Evolutionary conservation across 192 early-diverging fungal genomes (phyloP), one percentile per base, ranked within the genome.

Genomic region (Mortierella claussenii): DNA sequence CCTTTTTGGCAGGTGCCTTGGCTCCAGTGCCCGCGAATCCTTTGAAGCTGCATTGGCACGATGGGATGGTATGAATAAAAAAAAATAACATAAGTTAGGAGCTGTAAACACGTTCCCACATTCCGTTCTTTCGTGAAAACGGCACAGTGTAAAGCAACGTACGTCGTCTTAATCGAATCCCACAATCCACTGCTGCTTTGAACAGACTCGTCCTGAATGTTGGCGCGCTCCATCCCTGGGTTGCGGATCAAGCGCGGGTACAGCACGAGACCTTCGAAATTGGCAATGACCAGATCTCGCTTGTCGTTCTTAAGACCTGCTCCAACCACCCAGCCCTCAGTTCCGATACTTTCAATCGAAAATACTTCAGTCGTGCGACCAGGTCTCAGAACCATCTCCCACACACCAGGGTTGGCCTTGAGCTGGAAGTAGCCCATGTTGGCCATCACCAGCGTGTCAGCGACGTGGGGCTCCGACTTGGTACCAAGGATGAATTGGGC

Each of bases 401-500:
- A 99, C 3, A 94, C 86, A 52, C 96, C 96, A 10, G 96, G 95
- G 59, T 88, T 88, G 5, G 96, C 96, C 74, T 96, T 95, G 50
- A 99, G 86, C 80, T 99, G 97, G 54, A 99, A 81, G 65, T 99
- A 99, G 3, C 97, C 97, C 17, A 96, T 85, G 43, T 99, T 99
- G n/a, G 95, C 94, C 97, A 99, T 99, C 1, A 97, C 95, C 43
- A 97, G 95, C 4, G 96, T 99, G 64, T 97, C 97, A 1, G 90
- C 89, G 40, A 91, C 85, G 3, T 82, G 84, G 11, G 88, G 86
- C 8, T 86, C 50, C 1, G 68, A 58, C 0, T 79, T 68, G 28
- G 94, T 94, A 10, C 92, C 95, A 17, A 99, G 88, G 21, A 91
- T 83, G 44, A 97, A 93, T 75, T 99, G 96, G 12, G 94, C 84